Evolutionary conservation across 768 basidiomycete genomes (phyloP).

Genomic region (Auriscalpium microsporum): DNA sequence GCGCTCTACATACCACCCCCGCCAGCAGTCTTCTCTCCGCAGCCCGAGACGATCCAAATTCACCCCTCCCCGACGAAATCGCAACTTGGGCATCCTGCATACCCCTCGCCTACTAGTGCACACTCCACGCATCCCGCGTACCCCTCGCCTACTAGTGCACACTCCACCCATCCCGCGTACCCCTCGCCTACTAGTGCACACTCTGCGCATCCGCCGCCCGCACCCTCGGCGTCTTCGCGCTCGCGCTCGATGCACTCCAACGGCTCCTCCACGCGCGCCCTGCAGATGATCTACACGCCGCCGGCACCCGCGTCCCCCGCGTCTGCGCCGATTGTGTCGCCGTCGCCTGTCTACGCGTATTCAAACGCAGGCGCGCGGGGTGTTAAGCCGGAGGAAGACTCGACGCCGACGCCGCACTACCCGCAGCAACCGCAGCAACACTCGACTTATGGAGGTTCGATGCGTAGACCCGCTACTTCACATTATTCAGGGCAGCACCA

Average conservation of each 20-base stretch:
- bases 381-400: neutral
- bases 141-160: neutral
- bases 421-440: neutral
- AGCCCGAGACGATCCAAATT: conserved; percentile 14
- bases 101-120: neutral
- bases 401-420: neutral
- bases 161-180: neutral
- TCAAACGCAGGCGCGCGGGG: neutral
- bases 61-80: conserved; percentile 10
- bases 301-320: conserved; percentile 1
- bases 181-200: neutral
- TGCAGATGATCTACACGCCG: conserved; percentile 13
- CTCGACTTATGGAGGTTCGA: neutral
- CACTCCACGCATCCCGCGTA: neutral
- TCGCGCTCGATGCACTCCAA: conserved; percentile 9
- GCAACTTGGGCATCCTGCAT: neutral
- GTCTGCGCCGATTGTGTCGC: neutral
- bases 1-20: conserved; percentile 7
- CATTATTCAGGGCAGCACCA: neutral
- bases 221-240: neutral
- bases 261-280: neutral
- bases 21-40: neutral
- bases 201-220: neutral
- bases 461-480: too few species aligned
- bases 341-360: neutral